These are phyloP conservation scores for Hymenoscyphus fructigenus DNA, from an alignment of 2,329 filamentous ascomycete species.

Conservation along the genomic window DNA sequence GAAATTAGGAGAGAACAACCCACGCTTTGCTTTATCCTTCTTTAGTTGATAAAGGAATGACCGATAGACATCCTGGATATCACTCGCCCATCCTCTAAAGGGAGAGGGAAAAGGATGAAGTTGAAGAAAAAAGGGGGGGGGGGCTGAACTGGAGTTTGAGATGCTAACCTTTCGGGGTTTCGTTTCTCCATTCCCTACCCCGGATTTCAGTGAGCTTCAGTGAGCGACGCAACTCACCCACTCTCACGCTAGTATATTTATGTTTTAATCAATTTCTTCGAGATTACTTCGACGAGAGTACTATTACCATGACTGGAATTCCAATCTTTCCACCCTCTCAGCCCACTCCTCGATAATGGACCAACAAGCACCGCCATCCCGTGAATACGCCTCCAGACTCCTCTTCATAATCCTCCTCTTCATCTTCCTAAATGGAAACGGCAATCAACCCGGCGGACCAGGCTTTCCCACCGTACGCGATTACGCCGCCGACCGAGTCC, in stretches of 20 bases:
- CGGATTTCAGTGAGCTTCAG: too few species aligned
- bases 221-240: too few species aligned
- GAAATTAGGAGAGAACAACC: not conserved
- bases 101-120: too few species aligned
- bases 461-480: constrained; percentile 46
- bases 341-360: constrained; percentile 9
- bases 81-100: too few species aligned
- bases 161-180: too few species aligned
- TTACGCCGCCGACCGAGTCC: constrained; percentile 47
- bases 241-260: not conserved
- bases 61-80: too few species aligned
- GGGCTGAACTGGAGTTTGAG: too few species aligned
- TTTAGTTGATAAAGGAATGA: too few species aligned
- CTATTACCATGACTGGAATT: not conserved
- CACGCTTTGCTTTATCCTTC: not conserved
- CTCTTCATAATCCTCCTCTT: constrained; percentile 35
- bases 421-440: constrained; percentile 35
- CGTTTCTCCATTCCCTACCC: too few species aligned
- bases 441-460: constrained; percentile 32
- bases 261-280: not conserved
- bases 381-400: constrained; percentile 31
- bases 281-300: not conserved
- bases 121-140: too few species aligned
- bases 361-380: constrained; percentile 9
- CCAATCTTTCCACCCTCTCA: not conserved